A percentile compares a stretch with the other conserved stretches of the same genome.
Conservation (phyloP, 768 basidiomycete species). For the Rhodotorula sphaerocarpa region DNA sequence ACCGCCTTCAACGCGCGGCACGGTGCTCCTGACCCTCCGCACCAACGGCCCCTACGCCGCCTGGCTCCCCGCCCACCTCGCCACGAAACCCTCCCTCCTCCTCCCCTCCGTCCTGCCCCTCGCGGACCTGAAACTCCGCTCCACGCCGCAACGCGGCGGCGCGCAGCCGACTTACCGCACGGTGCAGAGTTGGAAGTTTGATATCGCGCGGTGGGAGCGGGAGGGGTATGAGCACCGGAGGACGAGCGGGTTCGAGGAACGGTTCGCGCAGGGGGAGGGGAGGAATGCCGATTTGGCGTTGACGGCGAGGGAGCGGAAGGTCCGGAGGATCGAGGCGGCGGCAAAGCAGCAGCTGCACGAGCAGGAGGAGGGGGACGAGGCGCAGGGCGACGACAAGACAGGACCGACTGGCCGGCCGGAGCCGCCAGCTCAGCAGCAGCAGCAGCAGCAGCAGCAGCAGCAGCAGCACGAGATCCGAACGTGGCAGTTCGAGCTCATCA, state of each 20-base stretch:
- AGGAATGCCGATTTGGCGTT: conserved; percentile 56
- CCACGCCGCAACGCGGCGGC: neutral
- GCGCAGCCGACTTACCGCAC: conserved; percentile 50
- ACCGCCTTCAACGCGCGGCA: conserved; percentile 52
- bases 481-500: conserved; percentile 31
- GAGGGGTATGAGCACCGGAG: conserved; percentile 92
- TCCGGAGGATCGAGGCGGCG: neutral
- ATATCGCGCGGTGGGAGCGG: conserved; percentile 59
- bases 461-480: conserved; percentile 20
- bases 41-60: conserved; percentile 78
- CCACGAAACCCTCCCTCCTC: conserved; percentile 35
- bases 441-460: conserved; percentile 4
- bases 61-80: conserved; percentile 54
- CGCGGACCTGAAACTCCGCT: neutral
- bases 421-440: too few relatives aligned
- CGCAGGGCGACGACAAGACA: neutral
- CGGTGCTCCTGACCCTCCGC: conserved; percentile 73
- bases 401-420: too few relatives aligned
- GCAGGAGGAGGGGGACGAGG: neutral
- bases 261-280: conserved; percentile 58
- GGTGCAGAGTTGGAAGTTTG: conserved; percentile 72
- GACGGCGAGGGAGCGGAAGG: conserved; percentile 22
- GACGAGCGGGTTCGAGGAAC: conserved; percentile 74
- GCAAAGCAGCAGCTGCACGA: neutral
- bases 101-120: conserved; percentile 33